A percentile compares a stretch with the other conserved stretches of the same genome.
Evolutionary conservation across 331 rosid species (phyloP).

Genomic region (Telfairia occidentalis): DNA sequence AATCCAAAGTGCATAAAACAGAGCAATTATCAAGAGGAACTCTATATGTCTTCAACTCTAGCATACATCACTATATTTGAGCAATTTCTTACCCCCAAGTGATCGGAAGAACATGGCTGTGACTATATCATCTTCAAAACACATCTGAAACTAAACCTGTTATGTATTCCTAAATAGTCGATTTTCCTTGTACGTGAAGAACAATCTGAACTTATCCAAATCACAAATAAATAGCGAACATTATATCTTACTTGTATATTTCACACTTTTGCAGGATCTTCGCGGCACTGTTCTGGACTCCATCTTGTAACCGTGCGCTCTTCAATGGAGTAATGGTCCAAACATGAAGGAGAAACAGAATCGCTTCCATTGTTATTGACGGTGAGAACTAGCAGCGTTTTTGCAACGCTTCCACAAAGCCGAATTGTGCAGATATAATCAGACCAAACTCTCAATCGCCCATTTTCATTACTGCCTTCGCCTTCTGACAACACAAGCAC

Average conservation of each 20-base stretch:
- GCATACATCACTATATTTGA: not conserved
- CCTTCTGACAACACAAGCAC: conserved; percentile 48
- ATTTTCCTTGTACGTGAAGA: not conserved
- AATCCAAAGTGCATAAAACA: not conserved
- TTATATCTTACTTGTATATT: not conserved
- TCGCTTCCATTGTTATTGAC: conserved; percentile 25
- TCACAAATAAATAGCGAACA: not conserved
- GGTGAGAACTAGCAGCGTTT: conserved; percentile 38
- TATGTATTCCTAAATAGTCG: not conserved
- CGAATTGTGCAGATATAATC: conserved; percentile 57
- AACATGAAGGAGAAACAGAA: conserved; percentile 26
- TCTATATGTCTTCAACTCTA: not conserved
- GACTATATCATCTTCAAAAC: not conserved
- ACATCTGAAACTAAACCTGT: not conserved
- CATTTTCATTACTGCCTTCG: conserved; percentile 17
- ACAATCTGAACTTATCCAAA: not conserved
- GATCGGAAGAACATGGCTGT: not conserved
- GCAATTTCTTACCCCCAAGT: not conserved
- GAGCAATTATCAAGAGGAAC: not conserved
- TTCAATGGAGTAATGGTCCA: conserved; percentile 26
- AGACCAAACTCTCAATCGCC: conserved; percentile 63
- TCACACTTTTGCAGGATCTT: conserved; percentile 17
- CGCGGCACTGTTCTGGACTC: conserved; percentile 48
- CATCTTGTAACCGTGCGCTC: conserved; percentile 47
- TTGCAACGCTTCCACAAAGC: conserved; percentile 55